Percentiles rank a stretch among this genome's conserved stretches.
These are phyloP conservation scores for Limonium bicolor DNA, from an alignment of 148 eudicot genomes.

Conservation along the genomic window DNA sequence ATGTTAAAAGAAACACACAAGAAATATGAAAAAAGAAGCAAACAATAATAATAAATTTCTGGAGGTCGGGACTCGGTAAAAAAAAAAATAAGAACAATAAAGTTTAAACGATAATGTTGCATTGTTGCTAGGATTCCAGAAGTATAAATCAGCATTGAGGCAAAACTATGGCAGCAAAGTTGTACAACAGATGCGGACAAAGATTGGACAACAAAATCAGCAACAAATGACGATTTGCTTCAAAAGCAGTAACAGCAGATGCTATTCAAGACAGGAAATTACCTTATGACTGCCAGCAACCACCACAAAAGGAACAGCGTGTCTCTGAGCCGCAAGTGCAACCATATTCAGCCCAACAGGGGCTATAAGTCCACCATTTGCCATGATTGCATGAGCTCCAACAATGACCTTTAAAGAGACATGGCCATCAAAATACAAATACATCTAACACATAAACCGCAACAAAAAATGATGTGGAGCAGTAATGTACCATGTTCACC, in stretches of 20 bases:
- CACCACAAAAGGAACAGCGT: constrained; percentile 97
- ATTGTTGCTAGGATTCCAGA: no score
- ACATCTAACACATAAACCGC: neutral
- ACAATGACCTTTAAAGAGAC: constrained; percentile 59
- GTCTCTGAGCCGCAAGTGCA: constrained; percentile 97
- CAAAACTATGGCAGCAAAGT: no score
- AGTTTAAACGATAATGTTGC: neutral
- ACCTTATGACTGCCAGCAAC: constrained; percentile 99
- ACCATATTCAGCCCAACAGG: constrained; percentile 99
- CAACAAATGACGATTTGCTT: no score
- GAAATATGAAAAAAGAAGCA: no score
- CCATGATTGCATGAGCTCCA: constrained; percentile 99
- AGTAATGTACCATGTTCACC: constrained; percentile 71
- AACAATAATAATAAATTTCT: no score
- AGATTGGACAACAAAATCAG: no score
- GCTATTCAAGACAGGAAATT: no score
- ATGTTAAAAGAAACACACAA: no score
- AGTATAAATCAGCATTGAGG: no score
- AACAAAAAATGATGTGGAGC: neutral
- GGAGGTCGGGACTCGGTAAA: no score
- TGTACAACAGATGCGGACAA: no score
- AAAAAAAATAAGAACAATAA: neutral
- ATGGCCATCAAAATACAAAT: neutral
- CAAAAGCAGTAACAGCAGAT: no score
- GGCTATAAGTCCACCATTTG: constrained; percentile 93